Evolutionary conservation across 2,329 filamentous ascomycete species (phyloP).

Genomic region (Botryotinia calthae): DNA sequence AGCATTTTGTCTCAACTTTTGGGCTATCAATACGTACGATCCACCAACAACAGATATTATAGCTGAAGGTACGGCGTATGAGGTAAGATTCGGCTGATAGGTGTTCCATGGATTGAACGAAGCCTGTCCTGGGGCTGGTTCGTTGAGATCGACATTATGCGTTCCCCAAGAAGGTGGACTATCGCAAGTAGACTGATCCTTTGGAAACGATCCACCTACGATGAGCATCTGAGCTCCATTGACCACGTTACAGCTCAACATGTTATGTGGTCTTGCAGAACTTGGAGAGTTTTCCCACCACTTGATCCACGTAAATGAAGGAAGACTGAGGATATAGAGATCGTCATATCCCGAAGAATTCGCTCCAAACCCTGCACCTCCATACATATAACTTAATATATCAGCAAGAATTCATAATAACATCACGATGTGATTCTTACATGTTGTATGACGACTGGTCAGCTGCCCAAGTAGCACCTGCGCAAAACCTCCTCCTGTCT

Average conservation of each 20-base stretch:
- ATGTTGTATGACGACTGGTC: conserved; percentile 64
- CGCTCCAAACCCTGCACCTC: conserved; percentile 50
- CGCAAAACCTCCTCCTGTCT: conserved; percentile 58
- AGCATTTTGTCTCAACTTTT: neutral
- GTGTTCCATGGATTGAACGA: conserved; percentile 47
- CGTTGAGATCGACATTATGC: conserved; percentile 55
- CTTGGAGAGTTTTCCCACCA: conserved; percentile 44
- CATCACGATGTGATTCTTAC: conserved; percentile 41
- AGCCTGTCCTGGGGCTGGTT: conserved; percentile 46
- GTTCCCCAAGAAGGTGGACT: conserved; percentile 51
- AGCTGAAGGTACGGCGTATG: conserved; percentile 53
- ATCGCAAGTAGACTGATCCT: conserved; percentile 49
- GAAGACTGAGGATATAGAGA: conserved; percentile 60
- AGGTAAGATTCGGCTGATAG: conserved; percentile 49
- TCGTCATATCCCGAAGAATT: conserved; percentile 56
- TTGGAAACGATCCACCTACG: conserved; percentile 58
- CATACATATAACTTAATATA: conserved; percentile 55
- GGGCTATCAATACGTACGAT: conserved; percentile 26
- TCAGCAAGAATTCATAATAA: conserved; percentile 21
- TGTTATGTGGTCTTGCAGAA: conserved; percentile 47
- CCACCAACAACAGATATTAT: conserved; percentile 53
- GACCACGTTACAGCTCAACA: conserved; percentile 53
- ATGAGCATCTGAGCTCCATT: conserved; percentile 59
- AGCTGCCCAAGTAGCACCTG: conserved; percentile 56
- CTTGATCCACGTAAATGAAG: conserved; percentile 63